These are phyloP conservation scores for Papiliotrema terrestris DNA, from an alignment of 1,284 basidiomycete species.

Conservation along the genomic window DNA sequence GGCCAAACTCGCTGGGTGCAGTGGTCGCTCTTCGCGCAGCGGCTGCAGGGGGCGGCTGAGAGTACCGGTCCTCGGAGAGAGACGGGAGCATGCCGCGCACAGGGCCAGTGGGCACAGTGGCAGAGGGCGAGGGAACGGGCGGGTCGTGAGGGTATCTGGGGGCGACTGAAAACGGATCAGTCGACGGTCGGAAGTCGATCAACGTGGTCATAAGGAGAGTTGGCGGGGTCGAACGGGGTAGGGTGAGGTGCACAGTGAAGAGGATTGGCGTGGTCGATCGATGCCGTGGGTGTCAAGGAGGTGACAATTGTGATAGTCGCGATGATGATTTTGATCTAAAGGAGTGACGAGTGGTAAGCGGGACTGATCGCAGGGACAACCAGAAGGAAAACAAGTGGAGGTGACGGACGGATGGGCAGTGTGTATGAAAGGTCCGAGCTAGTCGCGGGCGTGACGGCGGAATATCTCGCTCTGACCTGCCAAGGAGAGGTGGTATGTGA, in stretches of 20 bases:
- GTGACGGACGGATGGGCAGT: neutral
- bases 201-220: slow-evolving; percentile 29
- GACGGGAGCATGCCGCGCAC: no score
- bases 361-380: no score
- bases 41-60: slow-evolving; percentile 30
- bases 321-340: neutral
- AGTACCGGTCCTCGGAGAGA: slow-evolving; percentile 4
- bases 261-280: neutral
- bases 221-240: neutral
- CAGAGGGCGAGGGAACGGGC: neutral
- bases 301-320: neutral
- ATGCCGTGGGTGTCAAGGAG: neutral
- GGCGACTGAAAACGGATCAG: slow-evolving; percentile 29
- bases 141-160: slow-evolving; percentile 7
- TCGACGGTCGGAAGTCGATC: slow-evolving; percentile 22
- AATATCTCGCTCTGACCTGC: no score
- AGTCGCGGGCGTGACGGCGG: no score
- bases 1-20: slow-evolving; percentile 26
- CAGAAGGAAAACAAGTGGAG: neutral
- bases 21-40: slow-evolving; percentile 5
- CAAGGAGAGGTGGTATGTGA: no score
- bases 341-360: neutral
- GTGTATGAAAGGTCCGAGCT: no score
- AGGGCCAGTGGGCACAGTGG: no score
- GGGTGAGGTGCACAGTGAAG: neutral